These are phyloP conservation scores for Citrullus amarus DNA, from an alignment of 306 rosid genomes.

Conservation along the genomic window DNA sequence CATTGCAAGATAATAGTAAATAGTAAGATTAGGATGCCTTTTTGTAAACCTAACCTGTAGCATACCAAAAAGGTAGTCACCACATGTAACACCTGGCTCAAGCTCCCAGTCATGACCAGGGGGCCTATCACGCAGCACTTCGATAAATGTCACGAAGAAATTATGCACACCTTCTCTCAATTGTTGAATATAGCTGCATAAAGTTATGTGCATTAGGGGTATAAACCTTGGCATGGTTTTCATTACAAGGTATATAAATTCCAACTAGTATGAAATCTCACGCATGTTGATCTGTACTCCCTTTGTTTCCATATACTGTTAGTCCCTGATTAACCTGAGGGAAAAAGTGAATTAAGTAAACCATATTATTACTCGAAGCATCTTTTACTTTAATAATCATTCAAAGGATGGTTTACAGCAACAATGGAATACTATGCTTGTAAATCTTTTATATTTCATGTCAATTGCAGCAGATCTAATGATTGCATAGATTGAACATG, in stretches of 20 bases:
- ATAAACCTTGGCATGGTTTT: neutral
- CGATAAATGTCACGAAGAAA: slow-evolving; percentile 89
- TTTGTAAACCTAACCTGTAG: slow-evolving; percentile 54
- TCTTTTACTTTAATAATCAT: neutral
- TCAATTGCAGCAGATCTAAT: neutral
- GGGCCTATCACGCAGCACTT: slow-evolving; percentile 93
- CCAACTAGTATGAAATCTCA: slow-evolving; percentile 28
- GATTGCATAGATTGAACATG: neutral
- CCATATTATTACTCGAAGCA: neutral
- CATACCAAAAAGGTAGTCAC: slow-evolving; percentile 98
- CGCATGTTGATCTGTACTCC: slow-evolving; percentile 99
- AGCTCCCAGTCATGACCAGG: slow-evolving; percentile 99
- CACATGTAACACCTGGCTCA: slow-evolving; percentile 98
- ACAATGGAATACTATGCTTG: neutral
- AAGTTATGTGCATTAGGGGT: slow-evolving; percentile 3
- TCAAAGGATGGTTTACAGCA: neutral
- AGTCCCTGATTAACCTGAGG: slow-evolving; percentile 83
- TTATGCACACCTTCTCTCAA: slow-evolving; percentile 96
- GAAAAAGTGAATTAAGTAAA: slow-evolving; percentile 9
- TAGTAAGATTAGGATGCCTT: neutral
- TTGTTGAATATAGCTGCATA: slow-evolving; percentile 84
- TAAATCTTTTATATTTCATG: neutral
- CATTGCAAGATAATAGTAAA: neutral
- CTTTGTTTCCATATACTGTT: slow-evolving; percentile 83
- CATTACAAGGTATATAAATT: neutral